Evolutionary conservation across 2,329 filamentous ascomycete genomes (phyloP), one percentile per base, ranked within the genome.

Genomic region (Aureobasidium zeae): DNA sequence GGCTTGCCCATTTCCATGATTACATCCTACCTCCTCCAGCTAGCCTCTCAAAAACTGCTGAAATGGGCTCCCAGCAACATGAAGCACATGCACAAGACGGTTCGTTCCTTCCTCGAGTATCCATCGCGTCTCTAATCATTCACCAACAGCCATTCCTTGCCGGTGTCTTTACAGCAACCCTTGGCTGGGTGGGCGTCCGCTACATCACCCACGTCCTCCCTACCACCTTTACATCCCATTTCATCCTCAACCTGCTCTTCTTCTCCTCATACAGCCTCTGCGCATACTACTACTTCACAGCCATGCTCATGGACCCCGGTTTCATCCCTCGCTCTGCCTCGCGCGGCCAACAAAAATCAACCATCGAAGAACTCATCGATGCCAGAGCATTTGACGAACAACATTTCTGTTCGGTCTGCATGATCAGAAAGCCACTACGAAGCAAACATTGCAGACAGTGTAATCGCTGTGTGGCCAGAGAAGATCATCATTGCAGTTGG

Each of bases 401-500:
- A 49, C 89, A 94, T 61, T 98, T 96, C 57, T 98, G 91, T 62
- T 81, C 93, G 20, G 78, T 78, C 35, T 98, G 91, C 67, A 94
- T 96, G 88, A 85, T 94, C 53, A 77, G 89, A 43, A 89, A 84
- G 52, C 91, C 91, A 3, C 67, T 98, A 49, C 77, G 91, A 52
- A 94, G 88, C 67, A 98, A 96, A 69, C 91, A 98, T 65, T 98
- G 91, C 67, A 83, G 82, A 58, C 76, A 85, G 49, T 98, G 91
- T 61, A 79, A 83, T 55, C 83, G 89, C 51, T 98, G 91, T 61
- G 85, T 98, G 43, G 87, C 89, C 44, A 94, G 93, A 63, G 86
- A 94, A 65, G 91, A 98, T 59, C 91, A 98, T 58, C 91, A 98
- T 60, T 98, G 91, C 57, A 91, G 91, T 0, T 98, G 91, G 91